Conservation (phyloP, 306 rosid species). For the Parietaria judaica region DNA sequence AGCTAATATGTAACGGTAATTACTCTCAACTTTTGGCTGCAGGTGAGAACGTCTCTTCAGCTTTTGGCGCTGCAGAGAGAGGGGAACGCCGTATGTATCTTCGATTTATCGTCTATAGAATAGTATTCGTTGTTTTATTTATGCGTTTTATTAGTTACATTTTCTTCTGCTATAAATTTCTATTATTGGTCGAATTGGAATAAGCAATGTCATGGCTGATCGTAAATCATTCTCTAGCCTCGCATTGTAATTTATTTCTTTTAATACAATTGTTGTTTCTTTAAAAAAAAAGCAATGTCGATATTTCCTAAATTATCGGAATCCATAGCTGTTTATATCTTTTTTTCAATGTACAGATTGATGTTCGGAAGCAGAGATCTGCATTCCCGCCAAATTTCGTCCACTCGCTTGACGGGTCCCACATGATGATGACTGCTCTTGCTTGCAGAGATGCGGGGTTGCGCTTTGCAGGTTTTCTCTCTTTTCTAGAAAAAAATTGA, state of each 20-base stretch:
- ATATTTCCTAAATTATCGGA: too few relatives aligned
- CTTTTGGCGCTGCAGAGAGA: conserved; percentile 71
- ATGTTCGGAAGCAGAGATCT: conserved; percentile 66
- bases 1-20: conserved; percentile 3
- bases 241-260: too few relatives aligned
- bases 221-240: too few relatives aligned
- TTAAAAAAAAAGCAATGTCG: too few relatives aligned
- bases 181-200: too few relatives aligned
- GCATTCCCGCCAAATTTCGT: conserved; percentile 89
- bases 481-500: not conserved
- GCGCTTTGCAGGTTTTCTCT: conserved; percentile 74
- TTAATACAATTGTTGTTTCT: too few relatives aligned
- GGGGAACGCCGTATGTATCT: conserved; percentile 43
- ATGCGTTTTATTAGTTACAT: too few relatives aligned
- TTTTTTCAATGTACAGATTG: conserved; percentile 35
- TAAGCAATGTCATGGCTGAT: too few relatives aligned
- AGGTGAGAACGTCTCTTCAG: conserved; percentile 79
- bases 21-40: conserved; percentile 28
- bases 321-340: not conserved
- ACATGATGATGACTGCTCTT: conserved; percentile 91
- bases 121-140: not conserved
- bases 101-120: conserved; percentile 6
- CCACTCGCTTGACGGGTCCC: conserved; percentile 78
- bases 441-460: conserved; percentile 76
- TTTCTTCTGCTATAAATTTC: too few relatives aligned